phyloP scores from a whole-genome alignment of 495 filamentous ascomycete species.

The Filosporella fistucella region DNA sequence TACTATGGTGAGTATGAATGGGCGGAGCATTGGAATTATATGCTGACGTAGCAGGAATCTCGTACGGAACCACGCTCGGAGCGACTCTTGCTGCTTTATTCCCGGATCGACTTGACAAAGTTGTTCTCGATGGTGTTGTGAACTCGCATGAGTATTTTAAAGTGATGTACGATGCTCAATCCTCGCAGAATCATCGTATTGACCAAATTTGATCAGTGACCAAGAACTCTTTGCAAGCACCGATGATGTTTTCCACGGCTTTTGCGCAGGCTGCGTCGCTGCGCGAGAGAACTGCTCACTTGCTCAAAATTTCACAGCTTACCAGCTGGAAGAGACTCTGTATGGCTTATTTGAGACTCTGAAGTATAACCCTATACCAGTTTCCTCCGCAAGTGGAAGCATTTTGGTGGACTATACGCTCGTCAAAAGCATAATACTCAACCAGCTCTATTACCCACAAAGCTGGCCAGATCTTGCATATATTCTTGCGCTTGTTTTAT shows the following conservation, averaged over 20 bases:
- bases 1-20: too few relatives aligned
- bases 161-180: too few relatives aligned
- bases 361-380: slow-evolving; percentile 25
- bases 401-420: slow-evolving; percentile 27
- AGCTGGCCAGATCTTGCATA: slow-evolving; percentile 23
- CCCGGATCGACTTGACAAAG: slow-evolving; percentile 34
- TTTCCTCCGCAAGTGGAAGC: too few relatives aligned
- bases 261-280: slow-evolving; percentile 28
- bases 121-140: slow-evolving; percentile 43
- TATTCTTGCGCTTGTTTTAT: slow-evolving; percentile 21
- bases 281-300: slow-evolving; percentile 26
- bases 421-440: slow-evolving; percentile 20
- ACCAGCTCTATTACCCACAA: slow-evolving; percentile 21
- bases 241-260: slow-evolving; percentile 27
- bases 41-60: slow-evolving; percentile 40
- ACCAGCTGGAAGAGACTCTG: slow-evolving; percentile 27
- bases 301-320: slow-evolving; percentile 28
- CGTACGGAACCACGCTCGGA: slow-evolving; percentile 61
- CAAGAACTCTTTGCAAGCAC: slow-evolving; percentile 16
- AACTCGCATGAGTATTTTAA: slow-evolving; percentile 38
- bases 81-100: slow-evolving; percentile 45
- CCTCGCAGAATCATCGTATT: too few relatives aligned
- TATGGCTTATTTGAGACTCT: slow-evolving; percentile 26
- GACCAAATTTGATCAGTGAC: too few relatives aligned
- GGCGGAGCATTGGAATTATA: neutral